Conservation (phyloP, 2,329 filamentous ascomycete species). For the Fusarium nelsonii region DNA sequence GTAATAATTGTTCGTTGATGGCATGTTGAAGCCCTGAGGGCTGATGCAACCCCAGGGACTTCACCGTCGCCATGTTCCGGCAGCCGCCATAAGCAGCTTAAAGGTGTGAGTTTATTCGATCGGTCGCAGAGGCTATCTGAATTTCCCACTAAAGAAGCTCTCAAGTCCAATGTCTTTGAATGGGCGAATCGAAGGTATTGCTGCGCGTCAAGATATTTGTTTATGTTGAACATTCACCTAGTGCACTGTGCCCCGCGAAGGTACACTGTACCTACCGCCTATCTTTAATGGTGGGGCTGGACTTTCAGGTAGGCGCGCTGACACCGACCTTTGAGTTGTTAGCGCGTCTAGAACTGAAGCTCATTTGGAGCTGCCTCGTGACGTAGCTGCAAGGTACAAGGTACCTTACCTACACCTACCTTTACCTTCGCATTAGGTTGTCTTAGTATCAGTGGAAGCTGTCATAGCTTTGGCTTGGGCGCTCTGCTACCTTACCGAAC, state of each 20-base stretch:
- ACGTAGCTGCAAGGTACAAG: slow-evolving; percentile 50
- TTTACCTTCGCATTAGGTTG: neutral
- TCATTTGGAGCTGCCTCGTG: slow-evolving; percentile 45
- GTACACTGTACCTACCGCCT: slow-evolving; percentile 28
- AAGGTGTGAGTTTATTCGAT: slow-evolving; percentile 1
- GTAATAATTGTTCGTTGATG: slow-evolving; percentile 81
- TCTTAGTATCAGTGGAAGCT: slow-evolving; percentile 35
- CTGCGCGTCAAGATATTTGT: slow-evolving; percentile 39
- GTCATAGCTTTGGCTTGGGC: slow-evolving; percentile 41
- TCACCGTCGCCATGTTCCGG: slow-evolving; percentile 83
- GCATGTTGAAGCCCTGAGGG: slow-evolving; percentile 87
- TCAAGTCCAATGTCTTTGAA: neutral
- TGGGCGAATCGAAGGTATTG: slow-evolving; percentile 15
- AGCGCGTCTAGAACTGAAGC: slow-evolving; percentile 34
- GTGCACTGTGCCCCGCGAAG: slow-evolving; percentile 31
- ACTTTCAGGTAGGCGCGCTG: slow-evolving; percentile 26
- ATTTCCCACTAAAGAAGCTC: too few species aligned
- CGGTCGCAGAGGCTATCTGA: slow-evolving; percentile 1
- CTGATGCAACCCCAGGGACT: slow-evolving; percentile 90
- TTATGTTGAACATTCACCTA: slow-evolving; percentile 23
- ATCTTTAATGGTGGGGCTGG: slow-evolving; percentile 38
- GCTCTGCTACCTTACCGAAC: slow-evolving; percentile 12
- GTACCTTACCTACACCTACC: slow-evolving; percentile 36
- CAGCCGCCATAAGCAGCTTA: slow-evolving; percentile 52
- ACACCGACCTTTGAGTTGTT: slow-evolving; percentile 24